Evolutionary conservation across 1,284 basidiomycete species (phyloP), one percentile per base, ranked within the genome.

Genomic region (Mycena citricolor): DNA sequence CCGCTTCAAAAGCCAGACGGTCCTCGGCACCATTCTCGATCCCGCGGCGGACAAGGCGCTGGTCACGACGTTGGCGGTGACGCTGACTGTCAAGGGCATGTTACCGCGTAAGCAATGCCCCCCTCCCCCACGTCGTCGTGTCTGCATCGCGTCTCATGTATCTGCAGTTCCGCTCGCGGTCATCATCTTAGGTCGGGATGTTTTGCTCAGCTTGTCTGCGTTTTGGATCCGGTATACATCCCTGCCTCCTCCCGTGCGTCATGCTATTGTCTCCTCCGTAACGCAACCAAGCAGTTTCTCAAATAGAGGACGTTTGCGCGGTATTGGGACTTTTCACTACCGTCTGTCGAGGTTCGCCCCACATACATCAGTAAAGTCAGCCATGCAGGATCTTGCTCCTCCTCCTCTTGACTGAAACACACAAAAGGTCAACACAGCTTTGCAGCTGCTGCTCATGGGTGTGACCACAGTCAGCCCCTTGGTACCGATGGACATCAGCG

Each of bases 1-100:
- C 48, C 77, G 78, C 48, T 97, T 77, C 71, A 83, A 88, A 32
- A 87, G 93, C 85, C 77, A 70, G 39, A 86, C 90, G 8, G 92
- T 98, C 8, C 75, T 99, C 25, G 95, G 95, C 8, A 90, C 90
- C 10, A 94, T 99, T 47, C 77, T 98, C 6, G 97, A 99, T 64
- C 95, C 95, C 7, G 93, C 94, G 0, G 95, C 97, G 2, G 95
- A 99, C 76, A 99, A 99, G 69, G 76, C 83, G 19, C 71, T 99
- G 33, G 90, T 99, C 86, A 97, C 95, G 1, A 97, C 94, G 1
- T 74, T 99, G 61, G 93, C 92, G 2, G 72, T 95, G 35, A 88
- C 92, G 1, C 69, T 99, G 44, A 82, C 90, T 0, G 79, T 88
- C 72, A 86, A 89, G 54, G 85, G 82, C 8, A 71, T 95, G 53